Base-by-base conservation (phyloP, 257 asterid species). In the Solanum neorickii region DNA sequence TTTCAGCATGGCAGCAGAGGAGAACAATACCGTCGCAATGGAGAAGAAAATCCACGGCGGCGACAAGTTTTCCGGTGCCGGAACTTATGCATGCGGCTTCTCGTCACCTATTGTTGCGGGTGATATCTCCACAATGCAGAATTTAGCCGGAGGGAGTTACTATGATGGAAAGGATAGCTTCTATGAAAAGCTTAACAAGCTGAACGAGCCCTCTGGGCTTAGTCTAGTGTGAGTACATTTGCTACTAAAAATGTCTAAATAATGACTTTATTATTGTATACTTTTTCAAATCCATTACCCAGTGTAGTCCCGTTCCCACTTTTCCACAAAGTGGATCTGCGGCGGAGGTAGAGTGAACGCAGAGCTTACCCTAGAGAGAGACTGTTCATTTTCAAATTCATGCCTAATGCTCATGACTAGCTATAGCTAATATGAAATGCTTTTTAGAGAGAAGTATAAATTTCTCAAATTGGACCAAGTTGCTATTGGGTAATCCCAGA, bases 181-280 rank as follows among this genome's bases (percentile, higher is more conserved):
- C 93, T 95, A 93, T 66, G 91, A 92, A 83, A 93, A 90, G 91
- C 91, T 95, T 47, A 59, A 39, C 82, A 91, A 89, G 90, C 73
- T 94, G 90, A 92, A 95, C 59, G 94, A 93, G 86, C 86, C 94
- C 1, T 93, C 98, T 5, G 98, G 98, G 69, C 97, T 95, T 88
- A 93, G 96, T 87, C 88, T 88, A 62, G 87, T 93, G 98, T 95
- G 86, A 91, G 94, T 27, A 86, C 93, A 88, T 89, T 83, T 52
- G 7, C 59, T 76, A 23, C 15, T 6, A 27, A 27, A 27, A 68
- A 13, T 68, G 9, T 68, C 8, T 68, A 68, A 27, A 68, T 27
- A 68, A 68, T 27, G 39, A 68, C 20, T 68, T 66, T 60, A 18
- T 18, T 9, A 21, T 60, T 60, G 9, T 4, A 23, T 62, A n/a